Conservation (phyloP, 495 filamentous ascomycete genomes). For the Xylaria curta region DNA sequence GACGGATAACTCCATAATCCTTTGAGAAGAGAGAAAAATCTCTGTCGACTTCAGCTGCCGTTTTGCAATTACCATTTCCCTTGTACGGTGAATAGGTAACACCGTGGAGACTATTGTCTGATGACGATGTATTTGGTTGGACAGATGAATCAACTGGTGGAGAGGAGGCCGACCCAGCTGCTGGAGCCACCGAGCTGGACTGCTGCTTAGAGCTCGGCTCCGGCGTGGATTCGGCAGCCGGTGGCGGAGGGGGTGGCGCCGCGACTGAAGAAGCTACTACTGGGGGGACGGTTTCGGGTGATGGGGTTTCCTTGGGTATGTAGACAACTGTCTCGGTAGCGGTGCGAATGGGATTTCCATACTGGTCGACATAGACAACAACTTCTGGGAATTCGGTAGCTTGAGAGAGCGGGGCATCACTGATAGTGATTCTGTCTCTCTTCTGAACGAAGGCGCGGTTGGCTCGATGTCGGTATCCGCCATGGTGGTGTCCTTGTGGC, state of each 20-base stretch:
- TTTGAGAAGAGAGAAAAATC: constrained; percentile 64
- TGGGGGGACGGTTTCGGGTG: constrained; percentile 26
- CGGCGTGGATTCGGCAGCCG: constrained; percentile 27
- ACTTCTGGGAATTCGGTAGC: constrained; percentile 51
- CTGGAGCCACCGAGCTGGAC: constrained; percentile 25
- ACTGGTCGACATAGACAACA: constrained; percentile 68
- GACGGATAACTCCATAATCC: constrained; percentile 66
- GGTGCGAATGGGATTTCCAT: constrained; percentile 60
- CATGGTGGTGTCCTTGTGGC: constrained; percentile 34
- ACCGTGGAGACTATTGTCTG: constrained; percentile 51
- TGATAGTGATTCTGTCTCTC: constrained; percentile 35
- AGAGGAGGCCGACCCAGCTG: constrained; percentile 21
- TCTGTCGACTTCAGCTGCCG: constrained; percentile 60
- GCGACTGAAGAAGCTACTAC: constrained; percentile 9
- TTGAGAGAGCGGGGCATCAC: constrained; percentile 27
- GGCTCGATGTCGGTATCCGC: constrained; percentile 32
- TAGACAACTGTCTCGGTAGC: constrained; percentile 40
- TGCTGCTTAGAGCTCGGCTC: constrained; percentile 29
- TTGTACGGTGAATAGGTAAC: constrained; percentile 81
- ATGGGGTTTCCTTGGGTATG: constrained; percentile 33
- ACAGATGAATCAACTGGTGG: constrained; percentile 28
- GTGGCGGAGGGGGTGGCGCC: constrained; percentile 18
- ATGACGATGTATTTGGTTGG: constrained; percentile 23
- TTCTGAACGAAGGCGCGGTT: constrained; percentile 27
- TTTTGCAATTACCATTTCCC: constrained; percentile 69